Percentiles rank a stretch among this genome's conserved stretches.
These are phyloP conservation scores for Hanseniaspora sp. DNA, from an alignment of 1,139 yeast genomes.

Conservation along the genomic window DNA sequence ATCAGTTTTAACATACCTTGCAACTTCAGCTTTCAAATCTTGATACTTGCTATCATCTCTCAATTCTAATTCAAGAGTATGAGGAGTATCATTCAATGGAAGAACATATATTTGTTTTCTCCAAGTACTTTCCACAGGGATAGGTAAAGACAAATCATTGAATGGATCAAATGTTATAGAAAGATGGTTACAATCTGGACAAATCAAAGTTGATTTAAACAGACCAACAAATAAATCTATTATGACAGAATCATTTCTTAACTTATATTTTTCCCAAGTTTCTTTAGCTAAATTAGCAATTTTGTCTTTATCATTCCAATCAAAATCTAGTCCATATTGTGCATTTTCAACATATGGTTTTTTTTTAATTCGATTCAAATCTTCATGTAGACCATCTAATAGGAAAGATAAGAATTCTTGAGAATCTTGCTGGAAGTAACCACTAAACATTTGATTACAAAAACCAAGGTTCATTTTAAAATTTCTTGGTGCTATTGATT, in stretches of 20 bases:
- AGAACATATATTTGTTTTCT: slow-evolving; percentile 52
- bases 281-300: slow-evolving; percentile 52
- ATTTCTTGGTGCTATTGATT: slow-evolving; percentile 48
- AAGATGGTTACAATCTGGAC: slow-evolving; percentile 73
- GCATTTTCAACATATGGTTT: slow-evolving; percentile 90
- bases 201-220: slow-evolving; percentile 77
- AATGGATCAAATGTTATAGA: slow-evolving; percentile 92
- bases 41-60: slow-evolving; percentile 53
- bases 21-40: slow-evolving; percentile 53
- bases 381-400: slow-evolving; percentile 88
- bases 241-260: slow-evolving; percentile 75
- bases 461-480: slow-evolving; percentile 74
- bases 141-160: slow-evolving; percentile 78
- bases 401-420: slow-evolving; percentile 88
- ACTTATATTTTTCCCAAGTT: slow-evolving; percentile 73
- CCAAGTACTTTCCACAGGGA: slow-evolving; percentile 75
- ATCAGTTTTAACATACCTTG: slow-evolving; percentile 40
- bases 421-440: slow-evolving; percentile 88
- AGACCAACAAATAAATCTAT: slow-evolving; percentile 81
- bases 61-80: slow-evolving; percentile 58
- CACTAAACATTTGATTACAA: slow-evolving; percentile 71
- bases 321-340: slow-evolving; percentile 48
- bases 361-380: slow-evolving; percentile 64
- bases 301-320: slow-evolving; percentile 44
- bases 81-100: slow-evolving; percentile 43